phyloP scores from a whole-genome alignment of 225 moss, liverwort and hornwort genomes.

The Pseudoscleropodium purum region DNA sequence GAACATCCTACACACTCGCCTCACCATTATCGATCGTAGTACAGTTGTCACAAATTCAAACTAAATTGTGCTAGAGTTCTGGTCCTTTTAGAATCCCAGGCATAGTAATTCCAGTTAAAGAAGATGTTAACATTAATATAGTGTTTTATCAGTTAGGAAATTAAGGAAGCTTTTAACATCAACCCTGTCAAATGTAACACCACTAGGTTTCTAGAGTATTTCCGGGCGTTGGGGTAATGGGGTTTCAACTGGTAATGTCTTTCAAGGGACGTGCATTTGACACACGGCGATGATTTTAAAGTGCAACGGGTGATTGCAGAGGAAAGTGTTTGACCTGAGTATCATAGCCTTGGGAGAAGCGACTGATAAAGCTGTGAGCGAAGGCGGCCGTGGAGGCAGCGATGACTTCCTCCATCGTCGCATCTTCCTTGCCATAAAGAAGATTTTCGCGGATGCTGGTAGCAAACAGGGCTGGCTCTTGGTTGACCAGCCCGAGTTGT shows the following conservation, averaged over 20 bases:
- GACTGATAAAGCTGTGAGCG: constrained; percentile 38
- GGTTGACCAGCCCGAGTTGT: constrained; percentile 45
- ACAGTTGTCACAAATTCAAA: background rate
- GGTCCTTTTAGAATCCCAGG: background rate
- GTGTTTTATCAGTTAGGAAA: background rate
- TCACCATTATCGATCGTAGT: background rate
- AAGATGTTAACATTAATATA: background rate
- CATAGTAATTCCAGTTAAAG: background rate
- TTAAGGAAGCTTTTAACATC: background rate
- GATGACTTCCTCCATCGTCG: constrained; percentile 32
- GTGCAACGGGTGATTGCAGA: background rate
- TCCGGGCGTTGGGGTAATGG: background rate
- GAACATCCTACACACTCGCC: background rate
- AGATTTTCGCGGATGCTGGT: constrained; percentile 43
- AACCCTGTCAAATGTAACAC: background rate
- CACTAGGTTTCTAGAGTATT: background rate
- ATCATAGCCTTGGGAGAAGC: constrained; percentile 41
- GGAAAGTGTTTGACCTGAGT: constrained; percentile 22
- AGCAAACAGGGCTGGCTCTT: constrained; percentile 51
- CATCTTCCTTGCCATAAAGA: constrained; percentile 37
- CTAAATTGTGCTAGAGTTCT: background rate
- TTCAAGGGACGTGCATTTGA: background rate
- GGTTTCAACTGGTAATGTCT: background rate
- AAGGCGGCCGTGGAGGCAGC: constrained; percentile 45
- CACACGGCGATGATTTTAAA: background rate